Evolutionary conservation across 352 stramenopile species (phyloP), one percentile per base, ranked within the genome.

Genomic region (Discostella stelligera): DNA sequence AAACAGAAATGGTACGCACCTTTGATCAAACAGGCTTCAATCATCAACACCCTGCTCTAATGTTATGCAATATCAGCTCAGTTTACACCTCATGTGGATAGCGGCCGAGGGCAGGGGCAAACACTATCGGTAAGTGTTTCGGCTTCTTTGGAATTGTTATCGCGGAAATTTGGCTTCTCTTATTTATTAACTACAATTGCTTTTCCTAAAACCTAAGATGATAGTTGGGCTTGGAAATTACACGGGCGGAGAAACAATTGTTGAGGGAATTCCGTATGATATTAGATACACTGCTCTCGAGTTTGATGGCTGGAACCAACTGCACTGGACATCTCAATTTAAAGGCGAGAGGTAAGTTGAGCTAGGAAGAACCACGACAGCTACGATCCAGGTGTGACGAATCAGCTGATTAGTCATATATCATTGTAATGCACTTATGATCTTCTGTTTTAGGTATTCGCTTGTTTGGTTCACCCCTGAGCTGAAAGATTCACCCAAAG

Each of bases 381-480:
- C n/a, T n/a, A n/a, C n/a, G n/a, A n/a, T n/a, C n/a, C n/a, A n/a
- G n/a, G n/a, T n/a, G n/a, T n/a, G n/a, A n/a, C n/a, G n/a, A n/a
- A n/a, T n/a, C n/a, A n/a, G n/a, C n/a, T n/a, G n/a, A n/a, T n/a
- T n/a, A n/a, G n/a, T n/a, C n/a, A n/a, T n/a, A 37, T n/a, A 58
- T 58, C 20, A 58, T 37, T 20, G n/a, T 11, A n/a, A 13, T 58
- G 0, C n/a, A 58, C 4, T 55, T 13, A 58, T 23, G 27, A 23
- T 58, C 10, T 58, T 23, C n/a, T 32, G n/a, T 58, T 58, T 23
- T 23, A 58, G 50, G 23, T 96, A 91, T 71, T 90, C 75, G n/a
- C 64, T 96, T 14, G 90, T 96, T 14, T 96, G 82, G 80, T 96
- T 96, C 76, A 95, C 90, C 39, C 91, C 91, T 23, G 77, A 89